Conservation (phyloP, 139 green algal species). For the Tetratostichococcus sp. region DNA sequence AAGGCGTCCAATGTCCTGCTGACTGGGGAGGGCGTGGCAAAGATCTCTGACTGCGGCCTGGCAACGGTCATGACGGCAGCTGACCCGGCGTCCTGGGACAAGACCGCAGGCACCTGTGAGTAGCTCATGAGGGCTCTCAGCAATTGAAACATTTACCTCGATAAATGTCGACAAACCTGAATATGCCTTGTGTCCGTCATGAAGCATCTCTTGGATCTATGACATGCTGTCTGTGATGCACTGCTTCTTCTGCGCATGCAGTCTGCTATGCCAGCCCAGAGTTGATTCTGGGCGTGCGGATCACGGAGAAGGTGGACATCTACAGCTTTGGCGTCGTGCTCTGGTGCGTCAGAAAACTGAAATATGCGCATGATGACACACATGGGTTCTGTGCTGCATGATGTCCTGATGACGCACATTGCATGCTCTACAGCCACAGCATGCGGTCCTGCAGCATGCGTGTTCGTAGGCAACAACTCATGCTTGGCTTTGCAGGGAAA, state of each 20-base stretch:
- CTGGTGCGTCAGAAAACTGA: conserved; percentile 2
- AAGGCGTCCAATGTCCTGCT: conserved; percentile 44
- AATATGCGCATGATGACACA: too few relatives aligned
- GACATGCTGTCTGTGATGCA: too few relatives aligned
- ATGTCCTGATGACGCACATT: too few relatives aligned
- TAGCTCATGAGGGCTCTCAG: not conserved
- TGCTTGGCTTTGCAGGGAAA: not conserved
- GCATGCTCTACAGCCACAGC: too few relatives aligned
- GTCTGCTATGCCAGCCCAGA: conserved; percentile 26
- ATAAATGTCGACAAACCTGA: too few relatives aligned
- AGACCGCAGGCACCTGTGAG: not conserved
- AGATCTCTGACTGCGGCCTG: conserved; percentile 6
- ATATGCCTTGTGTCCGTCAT: too few relatives aligned
- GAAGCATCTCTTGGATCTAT: too few relatives aligned
- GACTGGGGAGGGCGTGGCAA: not conserved
- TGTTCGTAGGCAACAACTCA: too few relatives aligned
- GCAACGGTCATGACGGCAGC: not conserved
- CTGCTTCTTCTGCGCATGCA: too few relatives aligned
- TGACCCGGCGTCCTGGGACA: not conserved
- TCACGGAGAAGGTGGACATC: conserved; percentile 28
- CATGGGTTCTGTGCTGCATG: too few relatives aligned
- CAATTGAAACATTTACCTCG: too few relatives aligned
- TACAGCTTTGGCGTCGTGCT: conserved; percentile 36
- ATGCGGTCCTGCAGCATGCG: too few relatives aligned
- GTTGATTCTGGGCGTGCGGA: conserved; percentile 24